Percentiles rank a stretch among this genome's conserved stretches.
Evolutionary conservation across 1,139 yeast genomes (phyloP).

Genomic region (Saccharomycopsis hybrid): DNA sequence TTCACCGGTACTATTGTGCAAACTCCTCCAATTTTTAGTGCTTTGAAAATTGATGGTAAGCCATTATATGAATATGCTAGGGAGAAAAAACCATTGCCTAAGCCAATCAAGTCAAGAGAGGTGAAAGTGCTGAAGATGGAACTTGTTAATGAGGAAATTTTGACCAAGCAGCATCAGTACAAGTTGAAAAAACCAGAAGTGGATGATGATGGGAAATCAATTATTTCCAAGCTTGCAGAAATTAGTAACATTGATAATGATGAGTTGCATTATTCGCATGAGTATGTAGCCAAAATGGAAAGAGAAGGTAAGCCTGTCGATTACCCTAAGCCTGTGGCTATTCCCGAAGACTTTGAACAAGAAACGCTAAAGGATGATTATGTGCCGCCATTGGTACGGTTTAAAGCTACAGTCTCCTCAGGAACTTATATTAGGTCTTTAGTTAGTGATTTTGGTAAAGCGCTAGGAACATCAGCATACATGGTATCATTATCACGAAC

Average conservation of each 20-base stretch:
- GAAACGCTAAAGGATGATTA: conserved; percentile 28
- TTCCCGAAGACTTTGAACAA: conserved; percentile 27
- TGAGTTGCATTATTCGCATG: conserved; percentile 50
- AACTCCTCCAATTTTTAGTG: conserved; percentile 94
- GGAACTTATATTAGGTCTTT: conserved; percentile 94
- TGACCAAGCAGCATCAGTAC: conserved; percentile 53
- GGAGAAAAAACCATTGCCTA: conserved; percentile 78
- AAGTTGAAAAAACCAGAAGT: conserved; percentile 39
- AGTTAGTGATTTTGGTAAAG: conserved; percentile 81
- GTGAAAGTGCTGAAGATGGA: conserved; percentile 54
- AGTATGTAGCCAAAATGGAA: conserved; percentile 38
- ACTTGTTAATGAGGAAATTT: conserved; percentile 45
- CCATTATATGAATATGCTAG: conserved; percentile 94
- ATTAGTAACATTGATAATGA: conserved; percentile 45
- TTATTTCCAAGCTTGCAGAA: conserved; percentile 32
- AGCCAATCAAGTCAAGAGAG: conserved; percentile 68
- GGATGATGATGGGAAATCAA: conserved; percentile 45
- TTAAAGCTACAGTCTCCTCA: conserved; percentile 77
- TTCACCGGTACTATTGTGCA: conserved; percentile 78
- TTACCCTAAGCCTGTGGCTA: conserved; percentile 29
- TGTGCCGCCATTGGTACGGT: conserved; percentile 61
- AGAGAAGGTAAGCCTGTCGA: conserved; percentile 28
- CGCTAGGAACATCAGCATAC: conserved; percentile 74
- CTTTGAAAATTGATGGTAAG: conserved; percentile 89
- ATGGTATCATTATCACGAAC: conserved; percentile 78